A percentile compares a stretch with the other conserved stretches of the same genome.
Evolutionary conservation across 192 early-diverging fungal species (phyloP).

Genomic region (Coemansia sp.): DNA sequence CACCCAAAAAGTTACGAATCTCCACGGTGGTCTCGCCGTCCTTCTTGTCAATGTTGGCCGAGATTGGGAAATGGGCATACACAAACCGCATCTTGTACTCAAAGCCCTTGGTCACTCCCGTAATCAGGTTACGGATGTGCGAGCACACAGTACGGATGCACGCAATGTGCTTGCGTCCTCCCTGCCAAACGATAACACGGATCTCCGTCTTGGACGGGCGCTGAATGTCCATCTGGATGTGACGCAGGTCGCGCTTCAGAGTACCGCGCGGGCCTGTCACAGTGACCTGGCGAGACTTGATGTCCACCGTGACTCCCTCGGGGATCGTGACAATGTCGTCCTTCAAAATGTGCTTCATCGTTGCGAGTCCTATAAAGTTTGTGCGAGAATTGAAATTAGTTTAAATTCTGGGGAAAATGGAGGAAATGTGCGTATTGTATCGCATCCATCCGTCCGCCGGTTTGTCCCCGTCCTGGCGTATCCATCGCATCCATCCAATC

Average conservation of each 20-base stretch:
- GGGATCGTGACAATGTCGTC: constrained; percentile 88
- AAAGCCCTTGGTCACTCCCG: constrained; percentile 96
- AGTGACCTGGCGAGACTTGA: constrained; percentile 86
- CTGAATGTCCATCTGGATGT: constrained; percentile 90
- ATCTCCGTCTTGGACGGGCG: constrained; percentile 66
- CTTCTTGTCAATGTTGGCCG: constrained; percentile 78
- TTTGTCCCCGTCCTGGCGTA: too few species aligned
- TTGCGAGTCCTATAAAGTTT: constrained; percentile 15
- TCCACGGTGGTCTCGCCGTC: constrained; percentile 66
- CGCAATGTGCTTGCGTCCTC: constrained; percentile 94
- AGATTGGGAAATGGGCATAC: constrained; percentile 99
- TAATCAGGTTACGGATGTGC: constrained; percentile 96
- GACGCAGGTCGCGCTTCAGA: constrained; percentile 85
- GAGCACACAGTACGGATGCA: constrained; percentile 97
- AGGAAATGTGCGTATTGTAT: neutral
- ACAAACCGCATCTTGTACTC: constrained; percentile 99
- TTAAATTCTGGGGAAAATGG: neutral
- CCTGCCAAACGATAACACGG: constrained; percentile 90
- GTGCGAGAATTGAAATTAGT: neutral
- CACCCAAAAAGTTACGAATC: constrained; percentile 98
- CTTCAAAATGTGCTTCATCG: constrained; percentile 91
- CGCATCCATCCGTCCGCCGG: too few species aligned
- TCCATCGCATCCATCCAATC: too few species aligned
- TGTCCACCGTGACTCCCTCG: constrained; percentile 74
- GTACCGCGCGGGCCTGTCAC: constrained; percentile 91